Evolutionary conservation across 2,329 filamentous ascomycete genomes (phyloP), one percentile per base, ranked within the genome.

Genomic region (Colletotrichum coccodes): DNA sequence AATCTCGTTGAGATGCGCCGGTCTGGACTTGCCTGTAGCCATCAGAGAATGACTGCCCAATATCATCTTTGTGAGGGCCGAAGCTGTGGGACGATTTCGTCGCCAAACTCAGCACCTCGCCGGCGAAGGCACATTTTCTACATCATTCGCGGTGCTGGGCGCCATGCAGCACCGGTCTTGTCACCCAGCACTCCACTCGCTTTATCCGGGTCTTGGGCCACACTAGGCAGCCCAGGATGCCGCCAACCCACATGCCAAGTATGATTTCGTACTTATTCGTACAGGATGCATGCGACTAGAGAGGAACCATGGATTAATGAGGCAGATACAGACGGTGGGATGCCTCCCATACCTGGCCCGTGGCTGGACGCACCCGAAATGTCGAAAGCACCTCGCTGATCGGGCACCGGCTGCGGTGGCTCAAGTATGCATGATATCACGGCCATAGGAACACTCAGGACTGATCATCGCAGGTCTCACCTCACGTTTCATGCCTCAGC

Each of bases 1-100:
- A 58, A 42, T 50, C 12, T 53, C 67, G 63, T 57, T 57, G 50
- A 68, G 62, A 58, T 40, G 64, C 36, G 68, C 47, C 30, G 63
- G 52, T 70, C 56, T 67, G 57, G 49, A 16, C 50, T 65, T 60
- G 67, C 62, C 62, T 47, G 38, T 21, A 52, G 34, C n/a, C 23
- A 30, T 28, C 66, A 52, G 47, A 62, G 49, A 40, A 21, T n/a
- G 34, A 32, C 40, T 56, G 49, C 49, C 49, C 56, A 28, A 44
- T 54, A 40, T 59, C 49, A 49, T 65, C 49, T 42, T 60, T 46
- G 49, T 49, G 26, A 65, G 18, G 21, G 50, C 42, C 14, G 18
- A 60, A 23, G 9, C 21, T 14, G 26, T 44, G 54, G 42, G 49
- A n/a, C n/a, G 44, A 36, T 54, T 44, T 42, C 18, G 47, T n/a